These are phyloP conservation scores for Daldinia grandis DNA, from an alignment of 495 filamentous ascomycete genomes.

Conservation along the genomic window DNA sequence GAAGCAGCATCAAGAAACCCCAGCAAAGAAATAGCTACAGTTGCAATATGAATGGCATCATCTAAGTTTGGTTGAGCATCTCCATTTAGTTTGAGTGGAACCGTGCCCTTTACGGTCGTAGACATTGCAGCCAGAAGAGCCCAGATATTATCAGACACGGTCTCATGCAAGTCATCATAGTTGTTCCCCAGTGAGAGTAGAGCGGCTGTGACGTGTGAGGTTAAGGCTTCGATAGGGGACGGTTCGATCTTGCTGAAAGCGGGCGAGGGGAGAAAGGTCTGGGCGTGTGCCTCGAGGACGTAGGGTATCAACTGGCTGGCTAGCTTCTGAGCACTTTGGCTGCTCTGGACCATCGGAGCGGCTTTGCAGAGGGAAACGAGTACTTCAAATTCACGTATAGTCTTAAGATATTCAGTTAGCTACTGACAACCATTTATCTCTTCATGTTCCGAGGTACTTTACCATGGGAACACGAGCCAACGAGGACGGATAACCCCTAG, in stretches of 20 bases:
- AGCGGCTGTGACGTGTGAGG: conserved; percentile 78
- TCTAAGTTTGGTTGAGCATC: conserved; percentile 64
- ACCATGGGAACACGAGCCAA: conserved; percentile 62
- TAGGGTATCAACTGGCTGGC: conserved; percentile 79
- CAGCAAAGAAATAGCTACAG: conserved; percentile 79
- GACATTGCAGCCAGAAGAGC: conserved; percentile 73
- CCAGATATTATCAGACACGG: conserved; percentile 66
- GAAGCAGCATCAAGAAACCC: conserved; percentile 88
- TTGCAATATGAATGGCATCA: conserved; percentile 72
- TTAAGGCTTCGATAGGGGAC: conserved; percentile 88
- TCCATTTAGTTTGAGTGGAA: conserved; percentile 57
- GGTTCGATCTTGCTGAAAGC: conserved; percentile 83
- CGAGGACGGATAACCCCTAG: conserved; percentile 39
- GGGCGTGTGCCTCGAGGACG: conserved; percentile 80
- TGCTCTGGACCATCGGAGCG: conserved; percentile 71
- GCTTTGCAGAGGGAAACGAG: conserved; percentile 89
- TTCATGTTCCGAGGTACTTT: conserved; percentile 23
- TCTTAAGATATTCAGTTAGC: conserved; percentile 50
- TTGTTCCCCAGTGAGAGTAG: conserved; percentile 79
- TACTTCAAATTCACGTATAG: conserved; percentile 85
- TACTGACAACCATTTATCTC: background rate
- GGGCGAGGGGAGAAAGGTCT: conserved; percentile 79
- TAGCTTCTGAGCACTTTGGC: conserved; percentile 76
- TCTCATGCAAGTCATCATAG: conserved; percentile 69
- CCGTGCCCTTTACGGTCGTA: conserved; percentile 49